Evolutionary conservation across 371 early-diverging fungal genomes (phyloP).

Genomic region (Apophysomyces ossiformis): DNA sequence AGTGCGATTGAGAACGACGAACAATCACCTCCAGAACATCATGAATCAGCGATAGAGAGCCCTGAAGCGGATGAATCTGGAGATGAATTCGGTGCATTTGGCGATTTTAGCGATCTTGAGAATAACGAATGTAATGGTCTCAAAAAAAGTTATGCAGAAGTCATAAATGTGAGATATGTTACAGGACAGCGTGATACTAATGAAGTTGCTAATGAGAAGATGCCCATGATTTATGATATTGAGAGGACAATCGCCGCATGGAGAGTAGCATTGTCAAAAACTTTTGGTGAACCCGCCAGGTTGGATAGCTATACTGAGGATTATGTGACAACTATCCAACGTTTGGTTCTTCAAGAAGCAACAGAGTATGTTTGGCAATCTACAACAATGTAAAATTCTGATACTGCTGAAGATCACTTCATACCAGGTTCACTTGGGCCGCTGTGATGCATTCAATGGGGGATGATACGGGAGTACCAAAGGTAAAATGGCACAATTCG

Average conservation of each 20-base stretch:
- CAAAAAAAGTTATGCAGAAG: neutral
- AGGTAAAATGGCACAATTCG: neutral
- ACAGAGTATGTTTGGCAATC: constrained; percentile 1
- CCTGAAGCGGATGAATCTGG: neutral
- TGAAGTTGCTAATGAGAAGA: neutral
- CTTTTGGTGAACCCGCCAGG: neutral
- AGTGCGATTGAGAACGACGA: neutral
- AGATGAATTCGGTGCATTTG: neutral
- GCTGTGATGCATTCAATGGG: neutral
- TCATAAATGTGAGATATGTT: neutral
- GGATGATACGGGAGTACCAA: neutral
- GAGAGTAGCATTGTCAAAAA: neutral
- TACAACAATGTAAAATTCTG: neutral
- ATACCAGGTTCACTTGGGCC: neutral
- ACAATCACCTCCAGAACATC: neutral
- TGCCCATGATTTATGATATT: neutral
- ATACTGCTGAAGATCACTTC: constrained; percentile 7
- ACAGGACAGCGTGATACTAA: neutral
- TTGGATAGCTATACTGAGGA: neutral
- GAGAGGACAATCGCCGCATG: neutral
- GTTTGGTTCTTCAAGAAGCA: neutral
- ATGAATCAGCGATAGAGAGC: neutral
- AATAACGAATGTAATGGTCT: neutral
- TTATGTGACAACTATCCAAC: neutral
- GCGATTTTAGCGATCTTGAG: constrained; percentile 40